Evolutionary conservation across 106 monocot species (phyloP), one percentile per base, ranked within the genome.

Genomic region (Acorus calamus): DNA sequence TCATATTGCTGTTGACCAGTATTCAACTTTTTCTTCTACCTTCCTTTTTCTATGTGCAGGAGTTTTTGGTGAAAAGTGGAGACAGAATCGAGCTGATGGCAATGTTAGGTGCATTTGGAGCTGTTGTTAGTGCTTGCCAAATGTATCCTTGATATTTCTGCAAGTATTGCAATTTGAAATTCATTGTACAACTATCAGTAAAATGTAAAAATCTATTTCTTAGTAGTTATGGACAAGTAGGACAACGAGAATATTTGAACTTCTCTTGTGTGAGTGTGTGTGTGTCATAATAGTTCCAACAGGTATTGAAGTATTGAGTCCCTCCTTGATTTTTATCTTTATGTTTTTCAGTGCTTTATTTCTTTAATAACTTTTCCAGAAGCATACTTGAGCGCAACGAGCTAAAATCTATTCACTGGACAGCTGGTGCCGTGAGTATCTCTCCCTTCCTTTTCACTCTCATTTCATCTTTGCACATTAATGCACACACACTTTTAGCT

Each of bases 91-190:
- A 94, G 70, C 50, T 94, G 59, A 89, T 94, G 89, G 79, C 89
- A 50, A 94, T 94, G 89, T 63, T 94, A 46, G 93, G 89, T 2
- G 7, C 72, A 7, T 94, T 94, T 69, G 93, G 89, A 68, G 83
- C 83, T 42, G 14, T 94, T 59, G 59, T 94, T 6, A 89, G 93
- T 74, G 86, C 66, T 54, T 62, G 67, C 60, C 93, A 94, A 77
- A 89, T 94, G 93, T 94, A 94, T 94, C 89, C 93, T 89, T 77
- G 53, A 53, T 57, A 52, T 55, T 56, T 0, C 28, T 28, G 28
- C 28, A 28, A 28, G 28, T 62, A 12, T 14, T 68, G 8, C 5
- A 7, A 55, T 51, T 11, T 55, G 50, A 28, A 28, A 28, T 28
- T 28, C 28, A 28, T 28, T 28, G 1, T 28, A 28, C 28, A 28